These are phyloP conservation scores for Colletotrichum chlorophyti DNA, from an alignment of 2,329 filamentous ascomycete genomes.

Conservation along the genomic window DNA sequence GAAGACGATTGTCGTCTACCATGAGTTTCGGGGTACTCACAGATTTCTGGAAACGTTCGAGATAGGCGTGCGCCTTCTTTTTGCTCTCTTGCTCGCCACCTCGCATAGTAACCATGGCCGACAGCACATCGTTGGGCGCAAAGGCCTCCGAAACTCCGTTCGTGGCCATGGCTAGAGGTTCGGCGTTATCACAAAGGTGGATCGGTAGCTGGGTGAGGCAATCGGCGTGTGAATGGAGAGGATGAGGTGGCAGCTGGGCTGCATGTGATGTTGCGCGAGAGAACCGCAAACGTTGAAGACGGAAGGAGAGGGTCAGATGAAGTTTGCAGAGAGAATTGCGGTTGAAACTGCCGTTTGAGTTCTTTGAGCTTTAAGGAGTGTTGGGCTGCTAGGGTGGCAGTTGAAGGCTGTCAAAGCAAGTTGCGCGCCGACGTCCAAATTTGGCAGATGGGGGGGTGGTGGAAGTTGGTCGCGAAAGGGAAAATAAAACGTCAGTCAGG, in stretches of 20 bases:
- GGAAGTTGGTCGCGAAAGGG: constrained; percentile 22
- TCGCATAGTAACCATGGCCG: constrained; percentile 91
- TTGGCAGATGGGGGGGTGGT: constrained; percentile 24
- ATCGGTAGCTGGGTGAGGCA: not conserved
- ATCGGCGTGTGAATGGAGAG: not conserved
- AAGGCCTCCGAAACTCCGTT: constrained; percentile 74
- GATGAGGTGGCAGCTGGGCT: constrained; percentile 6
- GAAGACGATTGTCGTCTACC: not conserved
- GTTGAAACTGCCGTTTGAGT: not conserved
- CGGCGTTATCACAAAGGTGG: not conserved
- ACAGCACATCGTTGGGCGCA: constrained; percentile 76
- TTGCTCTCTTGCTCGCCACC: constrained; percentile 83
- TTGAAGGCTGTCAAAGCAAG: constrained; percentile 21
- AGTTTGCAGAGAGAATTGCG: not conserved
- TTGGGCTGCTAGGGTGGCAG: constrained; percentile 17
- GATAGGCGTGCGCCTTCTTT: constrained; percentile 86
- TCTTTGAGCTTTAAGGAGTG: constrained; percentile 15
- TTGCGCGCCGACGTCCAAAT: constrained; percentile 21
- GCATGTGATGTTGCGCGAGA: constrained; percentile 11
- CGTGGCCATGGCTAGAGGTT: constrained; percentile 67
- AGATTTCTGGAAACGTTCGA: constrained; percentile 98
- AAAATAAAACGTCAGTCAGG: constrained; percentile 30
- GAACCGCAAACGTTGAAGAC: not conserved
- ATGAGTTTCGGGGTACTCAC: constrained; percentile 59
- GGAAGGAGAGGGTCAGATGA: not conserved